Evolutionary conservation across 1,139 yeast species (phyloP), one percentile per base, ranked within the genome.

Genomic region (Candida tetrigidarum): DNA sequence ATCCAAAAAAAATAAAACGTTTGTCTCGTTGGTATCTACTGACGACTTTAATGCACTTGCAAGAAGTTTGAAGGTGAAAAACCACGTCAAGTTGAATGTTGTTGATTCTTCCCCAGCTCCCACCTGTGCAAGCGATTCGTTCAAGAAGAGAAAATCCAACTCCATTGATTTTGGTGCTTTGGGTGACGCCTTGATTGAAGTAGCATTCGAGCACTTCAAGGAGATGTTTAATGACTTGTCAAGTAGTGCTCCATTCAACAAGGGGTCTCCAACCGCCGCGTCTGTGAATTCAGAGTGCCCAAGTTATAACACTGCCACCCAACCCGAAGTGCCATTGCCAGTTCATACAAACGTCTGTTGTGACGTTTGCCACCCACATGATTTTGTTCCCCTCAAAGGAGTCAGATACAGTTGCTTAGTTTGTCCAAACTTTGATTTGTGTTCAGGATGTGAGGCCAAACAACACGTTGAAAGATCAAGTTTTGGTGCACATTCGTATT

Each of bases 341-440:
- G 25, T 63, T 32, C 72, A 67, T 45, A 12, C 51, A 6, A 50
- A 52, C 46, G 56, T 60, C 18, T 49, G 62, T 38, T 80, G 85
- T 51, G 82, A 80, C 50, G 62, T 65, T 14, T 78, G 82, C 46
- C 50, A 57, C 46, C 67, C 71, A 3, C 42, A 52, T 14, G 50
- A 49, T n/a, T 57, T 63, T 42, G 59, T 60, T 29, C 67, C 67
- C 7, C 67, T 83, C 40, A 54, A 41, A 20, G 88, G 88, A 1
- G 53, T 58, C 11, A 71, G 88, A 50, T 83, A 68, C 62, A 71
- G 74, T 45, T 84, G 90, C 57, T 52, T 74, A 42, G 74, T 74
- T 26, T 84, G 90, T 56, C 49, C 56, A 3, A 76, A 83, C 53
- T 83, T 68, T 59, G 87, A 83, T 54, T 64, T 83, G 46, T 84